Base-by-base conservation (phyloP, 345 rosid species). In the Syzygium aqueum region DNA sequence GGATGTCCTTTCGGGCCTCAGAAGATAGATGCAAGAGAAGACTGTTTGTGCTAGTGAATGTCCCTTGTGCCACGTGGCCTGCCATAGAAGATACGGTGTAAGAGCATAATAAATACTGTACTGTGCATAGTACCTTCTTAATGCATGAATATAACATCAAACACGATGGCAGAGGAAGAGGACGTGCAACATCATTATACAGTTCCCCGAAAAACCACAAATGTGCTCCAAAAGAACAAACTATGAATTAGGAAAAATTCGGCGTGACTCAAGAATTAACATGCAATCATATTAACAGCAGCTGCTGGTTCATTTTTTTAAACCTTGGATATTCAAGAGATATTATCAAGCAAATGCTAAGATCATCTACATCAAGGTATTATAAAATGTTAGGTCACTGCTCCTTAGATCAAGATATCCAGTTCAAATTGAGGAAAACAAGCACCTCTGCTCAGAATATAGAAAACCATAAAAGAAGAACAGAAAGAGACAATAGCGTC, bases 31-130 rank as follows among this genome's bases (percentile, higher is more conserved):
- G 92, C 99, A 97, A n/a, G 99, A 95, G 93, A 96, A 96, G 89
- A 97, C 99, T 86, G 99, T 97, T 91, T 97, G 99, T 63, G 99
- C 98, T 94, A 97, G 87, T 63, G 99, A 96, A 90, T 97, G 99
- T 89, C 99, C 99, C 94, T 90, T 94, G 91, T 97, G 99, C 99
- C 99, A 97, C 82, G 99, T 94, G 86, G 96, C 99, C 99, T 97
- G 94, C 93, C 92, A 93, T 61, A 50, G 51, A 88, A 67, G 78
- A 67, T 30, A 67, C 33, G 37, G 50, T 11, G 30, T 84, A 53
- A 84, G 65, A 30, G 65, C 19, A 53, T 53, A 3, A 53, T 50
- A 53, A 52, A 51, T 30, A 28, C 6, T n/a, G 57, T 0, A 52
- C 85, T 0, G 5, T 15, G 5, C 53, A 84, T 2, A 19, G 5